Conservation (phyloP, 331 rosid species). For the Arachis monticola region DNA sequence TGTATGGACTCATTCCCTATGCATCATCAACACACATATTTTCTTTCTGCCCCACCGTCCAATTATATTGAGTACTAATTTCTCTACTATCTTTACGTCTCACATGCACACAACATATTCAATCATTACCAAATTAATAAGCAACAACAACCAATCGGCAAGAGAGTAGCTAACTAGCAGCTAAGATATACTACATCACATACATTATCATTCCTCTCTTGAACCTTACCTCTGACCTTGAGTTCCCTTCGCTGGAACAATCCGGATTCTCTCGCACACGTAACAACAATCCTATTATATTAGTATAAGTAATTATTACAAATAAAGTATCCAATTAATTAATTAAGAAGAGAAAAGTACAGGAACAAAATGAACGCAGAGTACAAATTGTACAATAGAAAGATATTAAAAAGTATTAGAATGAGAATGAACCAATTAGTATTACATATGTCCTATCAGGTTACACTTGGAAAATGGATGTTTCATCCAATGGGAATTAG, state of each 20-base stretch:
- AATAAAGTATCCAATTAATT: no score
- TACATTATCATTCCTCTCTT: constrained; percentile 43
- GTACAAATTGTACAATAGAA: no score
- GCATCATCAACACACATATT: constrained; percentile 3
- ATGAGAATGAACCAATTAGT: background rate
- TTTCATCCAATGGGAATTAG: no score
- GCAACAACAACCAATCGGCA: background rate
- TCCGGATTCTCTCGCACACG: constrained; percentile 92
- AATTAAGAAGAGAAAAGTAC: no score
- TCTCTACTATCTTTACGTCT: background rate
- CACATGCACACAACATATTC: constrained; percentile 9
- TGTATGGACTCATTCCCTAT: background rate
- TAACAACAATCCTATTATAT: constrained; percentile 66
- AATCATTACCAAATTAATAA: background rate
- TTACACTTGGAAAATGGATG: no score
- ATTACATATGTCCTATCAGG: no score
- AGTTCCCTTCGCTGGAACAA: constrained; percentile 66
- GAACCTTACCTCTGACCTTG: constrained; percentile 47
- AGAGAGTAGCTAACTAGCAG: no score
- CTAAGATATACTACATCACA: background rate
- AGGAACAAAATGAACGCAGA: no score
- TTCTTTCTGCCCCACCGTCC: background rate
- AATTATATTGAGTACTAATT: constrained; percentile 6
- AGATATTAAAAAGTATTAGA: background rate
- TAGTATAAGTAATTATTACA: no score